Base-by-base conservation (phyloP, 2,329 filamentous ascomycete genomes). In the Aspergillus spinulosporus region DNA sequence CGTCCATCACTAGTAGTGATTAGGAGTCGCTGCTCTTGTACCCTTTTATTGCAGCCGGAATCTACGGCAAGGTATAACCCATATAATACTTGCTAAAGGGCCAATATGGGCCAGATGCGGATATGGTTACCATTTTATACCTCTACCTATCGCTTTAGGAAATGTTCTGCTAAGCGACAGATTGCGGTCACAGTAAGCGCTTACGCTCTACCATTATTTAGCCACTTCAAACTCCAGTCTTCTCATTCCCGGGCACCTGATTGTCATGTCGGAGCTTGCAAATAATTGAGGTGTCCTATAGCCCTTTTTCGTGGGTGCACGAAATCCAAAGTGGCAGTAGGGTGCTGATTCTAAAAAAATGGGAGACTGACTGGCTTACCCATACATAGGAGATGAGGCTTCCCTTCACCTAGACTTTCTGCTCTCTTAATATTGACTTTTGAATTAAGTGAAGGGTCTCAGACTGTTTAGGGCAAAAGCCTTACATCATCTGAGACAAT, bases 401-500 rank as follows among this genome's bases (percentile, higher is more conserved):
- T 4, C 51, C 60, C n/a, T 55, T 3, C 51, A 60, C 21, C 21
- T 58, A 3, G 55, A 56, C 2, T 52, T 42, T 21, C 21, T 60
- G 9, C 3, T 60, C 14, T 60, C 45, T 40, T 50, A 66, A 28
- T 71, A 28, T 71, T 70, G 21, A 64, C 70, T 36, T 12, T 70
- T 11, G 21, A 28, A 0, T 32, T 68, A 1, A 47, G 45, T 2
- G 43, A 60, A 0, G 59, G 61, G 29, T 63, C 60, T 6, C 39
- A 1, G 56, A 62, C 9, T 69, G 66, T 67, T 49, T 49, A 0
- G 52, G 63, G 11, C 66, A 71, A 47, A 55, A 64, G 28, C 53
- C 58, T 0, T 68, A 63, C 46, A 62, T 63, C 6, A 37, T 70
- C 1, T 71, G 68, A 68, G 58, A 66, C 31, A 71, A 69, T 28